Base-by-base conservation (phyloP, 441 rosid genomes). In the Aquilaria agallochum region DNA sequence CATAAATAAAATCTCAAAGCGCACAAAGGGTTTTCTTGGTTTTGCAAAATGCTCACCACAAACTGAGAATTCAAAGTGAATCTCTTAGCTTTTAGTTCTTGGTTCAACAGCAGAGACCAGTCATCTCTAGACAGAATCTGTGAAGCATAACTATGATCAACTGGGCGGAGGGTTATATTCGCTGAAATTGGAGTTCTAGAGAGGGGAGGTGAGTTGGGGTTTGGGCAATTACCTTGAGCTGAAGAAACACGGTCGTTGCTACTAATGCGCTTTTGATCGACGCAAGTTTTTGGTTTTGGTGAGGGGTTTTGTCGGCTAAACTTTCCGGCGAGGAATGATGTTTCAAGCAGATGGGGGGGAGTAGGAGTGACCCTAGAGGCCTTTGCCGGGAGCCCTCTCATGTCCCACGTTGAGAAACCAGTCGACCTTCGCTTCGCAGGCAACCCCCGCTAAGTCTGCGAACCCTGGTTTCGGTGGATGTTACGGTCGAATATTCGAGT, bases 61-160 rank as follows among this genome's bases (percentile, higher is more conserved):
- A 79, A 76, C 66, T 73, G 85, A 70, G 90, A 56, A 55, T 73
- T 75, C 45, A 90, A 70, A 31, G 53, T 53, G 6, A 85, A 71
- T 72, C 90, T 78, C 63, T 62, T 74, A n/a, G 90, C 74, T 56
- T 64, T 76, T 3, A 79, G 59, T 70, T 88, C 95, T 20, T 81
- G 94, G 71, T 67, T 83, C 7, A 93, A 80, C 56, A 90, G 53
- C 56, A 83, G 74, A 80, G 73, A 81, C 97, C 97, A 93, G 67
- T 88, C 98, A 69, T 78, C 78, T 53, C 86, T 78, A 13, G 73
- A 71, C 0, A 92, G 83, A 77, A 82, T 65, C 66, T 68, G 84
- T 27, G 92, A 80, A 60, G 88, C 71, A 69, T 81, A 79, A 53
- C n/a, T 60, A 64, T 68, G 88, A 74, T 84, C 83, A 47, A 79